Conservation (phyloP, 805 yeast genomes). For the Nakazawaea molendinolei region DNA sequence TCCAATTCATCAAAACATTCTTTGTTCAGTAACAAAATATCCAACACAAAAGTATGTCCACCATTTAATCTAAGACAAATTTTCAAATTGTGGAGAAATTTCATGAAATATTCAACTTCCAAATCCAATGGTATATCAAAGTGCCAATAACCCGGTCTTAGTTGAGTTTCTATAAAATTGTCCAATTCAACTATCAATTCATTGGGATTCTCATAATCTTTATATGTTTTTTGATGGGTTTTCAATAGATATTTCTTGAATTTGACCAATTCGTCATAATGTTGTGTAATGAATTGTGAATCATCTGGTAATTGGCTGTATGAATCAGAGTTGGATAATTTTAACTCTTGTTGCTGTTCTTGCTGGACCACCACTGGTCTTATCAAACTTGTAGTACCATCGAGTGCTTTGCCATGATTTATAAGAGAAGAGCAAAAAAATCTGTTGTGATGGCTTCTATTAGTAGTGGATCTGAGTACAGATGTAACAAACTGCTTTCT, state of each 20-base stretch:
- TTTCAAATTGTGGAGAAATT: conserved; percentile 35
- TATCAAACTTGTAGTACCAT: too few relatives aligned
- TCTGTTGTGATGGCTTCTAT: too few relatives aligned
- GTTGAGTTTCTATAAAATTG: conserved; percentile 24
- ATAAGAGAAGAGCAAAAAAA: too few relatives aligned
- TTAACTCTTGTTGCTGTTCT: too few relatives aligned
- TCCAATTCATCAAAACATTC: conserved; percentile 39
- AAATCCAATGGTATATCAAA: conserved; percentile 6
- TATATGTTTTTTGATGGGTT: conserved; percentile 23
- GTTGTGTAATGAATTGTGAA: conserved; percentile 43
- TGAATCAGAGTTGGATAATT: conserved; percentile 3
- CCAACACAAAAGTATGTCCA: conserved; percentile 52
- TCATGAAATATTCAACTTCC: conserved; percentile 17
- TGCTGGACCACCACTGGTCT: too few relatives aligned
- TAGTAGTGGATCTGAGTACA: too few relatives aligned
- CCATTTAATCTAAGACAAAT: conserved; percentile 45
- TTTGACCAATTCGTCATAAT: conserved; percentile 32
- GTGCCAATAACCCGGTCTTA: conserved; percentile 7
- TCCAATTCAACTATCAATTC: conserved; percentile 33
- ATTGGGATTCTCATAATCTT: conserved; percentile 32
- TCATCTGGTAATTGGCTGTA: conserved; percentile 49
- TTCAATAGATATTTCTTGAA: conserved; percentile 25
- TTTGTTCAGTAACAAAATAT: conserved; percentile 46
- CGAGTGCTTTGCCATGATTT: too few relatives aligned
- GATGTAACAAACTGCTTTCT: too few relatives aligned